These are phyloP conservation scores for Pyricularia sp. DNA, from an alignment of 2,329 filamentous ascomycete species.

Conservation along the genomic window DNA sequence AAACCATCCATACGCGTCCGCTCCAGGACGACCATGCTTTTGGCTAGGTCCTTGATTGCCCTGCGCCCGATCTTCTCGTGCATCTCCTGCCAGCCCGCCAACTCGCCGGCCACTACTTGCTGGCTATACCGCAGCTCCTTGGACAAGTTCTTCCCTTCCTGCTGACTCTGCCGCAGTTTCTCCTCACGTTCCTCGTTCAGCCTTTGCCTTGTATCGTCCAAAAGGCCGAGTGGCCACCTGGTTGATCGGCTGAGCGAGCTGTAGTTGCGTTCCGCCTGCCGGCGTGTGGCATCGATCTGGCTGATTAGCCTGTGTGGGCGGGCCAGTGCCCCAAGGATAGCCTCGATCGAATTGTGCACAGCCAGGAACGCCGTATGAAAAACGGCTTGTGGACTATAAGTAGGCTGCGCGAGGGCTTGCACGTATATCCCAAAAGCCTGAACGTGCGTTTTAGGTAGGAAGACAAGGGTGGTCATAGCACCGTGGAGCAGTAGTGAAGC, in stretches of 20 bases:
- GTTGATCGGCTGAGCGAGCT: slow-evolving; percentile 65
- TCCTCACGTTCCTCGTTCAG: slow-evolving; percentile 78
- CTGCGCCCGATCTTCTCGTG: slow-evolving; percentile 68
- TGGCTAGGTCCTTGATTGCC: slow-evolving; percentile 68
- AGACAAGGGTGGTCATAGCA: slow-evolving; percentile 46
- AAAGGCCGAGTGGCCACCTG: slow-evolving; percentile 69
- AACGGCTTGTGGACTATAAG: slow-evolving; percentile 61
- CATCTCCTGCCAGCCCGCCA: slow-evolving; percentile 91
- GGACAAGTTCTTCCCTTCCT: slow-evolving; percentile 65
- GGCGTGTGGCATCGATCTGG: slow-evolving; percentile 64
- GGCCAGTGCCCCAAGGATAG: slow-evolving; percentile 69
- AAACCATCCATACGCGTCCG: slow-evolving; percentile 71
- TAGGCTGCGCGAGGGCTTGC: slow-evolving; percentile 52
- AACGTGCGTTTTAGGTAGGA: slow-evolving; percentile 59
- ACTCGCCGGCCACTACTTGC: slow-evolving; percentile 81
- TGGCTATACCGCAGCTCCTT: slow-evolving; percentile 85
- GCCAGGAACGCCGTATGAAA: slow-evolving; percentile 73
- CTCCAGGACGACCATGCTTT: slow-evolving; percentile 71
- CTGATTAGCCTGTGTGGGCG: slow-evolving; percentile 71
- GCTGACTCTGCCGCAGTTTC: slow-evolving; percentile 59
- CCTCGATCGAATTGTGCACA: slow-evolving; percentile 74
- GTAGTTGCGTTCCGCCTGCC: slow-evolving; percentile 69
- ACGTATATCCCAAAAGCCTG: slow-evolving; percentile 66
- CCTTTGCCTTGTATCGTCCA: slow-evolving; percentile 81
- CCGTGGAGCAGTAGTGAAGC: slow-evolving; percentile 12